Evolutionary conservation across 352 stramenopile species (phyloP).

Genomic region (Proteromonas lacertae): DNA sequence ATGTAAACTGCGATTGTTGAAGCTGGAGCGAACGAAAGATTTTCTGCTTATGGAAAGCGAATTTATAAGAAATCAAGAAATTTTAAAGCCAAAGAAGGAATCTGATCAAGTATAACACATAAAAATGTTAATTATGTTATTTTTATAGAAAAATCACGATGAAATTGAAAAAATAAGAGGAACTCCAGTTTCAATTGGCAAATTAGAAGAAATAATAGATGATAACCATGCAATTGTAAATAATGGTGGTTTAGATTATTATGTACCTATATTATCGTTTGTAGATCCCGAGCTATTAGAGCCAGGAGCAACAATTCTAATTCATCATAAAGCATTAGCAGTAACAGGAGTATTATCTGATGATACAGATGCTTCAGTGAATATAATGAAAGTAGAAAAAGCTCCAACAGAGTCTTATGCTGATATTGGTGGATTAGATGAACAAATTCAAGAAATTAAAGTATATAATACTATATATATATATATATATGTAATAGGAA

Average conservation of each 20-base stretch:
- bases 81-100: slow-evolving; percentile 65
- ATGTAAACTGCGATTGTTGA: slow-evolving; percentile 94
- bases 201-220: slow-evolving; percentile 98
- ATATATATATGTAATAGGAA: slow-evolving; percentile 56
- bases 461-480: background rate
- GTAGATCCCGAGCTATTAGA: slow-evolving; percentile 99
- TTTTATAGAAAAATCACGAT: slow-evolving; percentile 58
- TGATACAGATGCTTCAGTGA: slow-evolving; percentile 95
- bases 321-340: slow-evolving; percentile 96
- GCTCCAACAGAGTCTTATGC: slow-evolving; percentile 92
- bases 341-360: slow-evolving; percentile 93
- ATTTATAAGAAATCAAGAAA: slow-evolving; percentile 99
- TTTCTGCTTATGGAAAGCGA: slow-evolving; percentile 98
- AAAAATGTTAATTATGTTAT: background rate
- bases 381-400: slow-evolving; percentile 94
- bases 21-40: slow-evolving; percentile 98
- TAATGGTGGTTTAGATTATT: slow-evolving; percentile 90
- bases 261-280: slow-evolving; percentile 95
- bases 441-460: slow-evolving; percentile 65
- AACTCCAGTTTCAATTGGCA: slow-evolving; percentile 83
- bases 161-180: slow-evolving; percentile 96
- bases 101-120: background rate
- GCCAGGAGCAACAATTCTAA: slow-evolving; percentile 76
- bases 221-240: slow-evolving; percentile 99
- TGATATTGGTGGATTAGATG: slow-evolving; percentile 93